phyloP scores from a whole-genome alignment of 352 stramenopile species.

The Phytophthora pluvialis region DNA sequence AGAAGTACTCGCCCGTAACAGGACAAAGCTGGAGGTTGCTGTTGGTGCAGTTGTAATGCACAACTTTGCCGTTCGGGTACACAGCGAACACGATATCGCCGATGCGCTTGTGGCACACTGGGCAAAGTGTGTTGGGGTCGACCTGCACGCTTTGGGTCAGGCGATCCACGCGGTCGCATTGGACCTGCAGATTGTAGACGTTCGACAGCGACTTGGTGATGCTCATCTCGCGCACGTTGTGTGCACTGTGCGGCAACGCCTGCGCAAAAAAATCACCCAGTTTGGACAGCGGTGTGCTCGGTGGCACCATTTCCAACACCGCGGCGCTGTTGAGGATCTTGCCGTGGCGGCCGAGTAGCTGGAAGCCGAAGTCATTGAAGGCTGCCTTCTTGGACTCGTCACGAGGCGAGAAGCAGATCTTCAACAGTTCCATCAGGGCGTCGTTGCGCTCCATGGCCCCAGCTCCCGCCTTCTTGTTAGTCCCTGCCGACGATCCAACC shows the following conservation, averaged over 20 bases:
- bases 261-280: slow-evolving; percentile 88
- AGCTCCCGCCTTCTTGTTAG: slow-evolving; percentile 46
- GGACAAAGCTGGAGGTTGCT: slow-evolving; percentile 82
- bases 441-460: slow-evolving; percentile 65
- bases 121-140: slow-evolving; percentile 78
- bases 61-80: slow-evolving; percentile 85
- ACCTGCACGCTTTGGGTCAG: slow-evolving; percentile 84
- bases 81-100: slow-evolving; percentile 90
- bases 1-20: slow-evolving; percentile 83
- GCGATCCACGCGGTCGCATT: slow-evolving; percentile 85
- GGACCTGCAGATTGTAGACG: slow-evolving; percentile 91
- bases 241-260: slow-evolving; percentile 75
- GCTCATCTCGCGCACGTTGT: slow-evolving; percentile 84
- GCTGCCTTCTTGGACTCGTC: slow-evolving; percentile 84
- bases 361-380: slow-evolving; percentile 82
- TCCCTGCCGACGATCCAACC: slow-evolving; percentile 22
- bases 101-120: slow-evolving; percentile 87
- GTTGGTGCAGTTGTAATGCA: slow-evolving; percentile 91
- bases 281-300: slow-evolving; percentile 77
- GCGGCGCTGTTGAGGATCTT: slow-evolving; percentile 78
- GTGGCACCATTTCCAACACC: slow-evolving; percentile 72
- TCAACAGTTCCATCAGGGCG: slow-evolving; percentile 76
- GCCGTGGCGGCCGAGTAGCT: slow-evolving; percentile 77
- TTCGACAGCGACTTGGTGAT: slow-evolving; percentile 87
- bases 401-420: slow-evolving; percentile 79